Base-by-base conservation (phyloP, 768 basidiomycete genomes). In the Lentinus brumalis region DNA sequence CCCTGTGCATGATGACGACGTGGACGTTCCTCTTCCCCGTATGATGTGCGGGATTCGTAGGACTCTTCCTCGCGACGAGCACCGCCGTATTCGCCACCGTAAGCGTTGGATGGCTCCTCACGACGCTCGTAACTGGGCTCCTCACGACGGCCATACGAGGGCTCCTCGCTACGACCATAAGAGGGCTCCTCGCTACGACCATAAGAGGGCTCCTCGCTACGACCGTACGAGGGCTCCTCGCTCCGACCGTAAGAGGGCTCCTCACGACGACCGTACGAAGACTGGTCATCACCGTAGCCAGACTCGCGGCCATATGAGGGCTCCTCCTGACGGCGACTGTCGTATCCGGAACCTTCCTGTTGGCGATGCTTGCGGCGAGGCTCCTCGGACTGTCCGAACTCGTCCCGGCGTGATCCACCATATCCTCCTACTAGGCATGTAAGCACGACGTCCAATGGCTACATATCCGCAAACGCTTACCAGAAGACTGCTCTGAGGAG, bases 1-100 rank as follows among this genome's bases (percentile, higher is more conserved):
- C 35, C 35, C 35, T 35, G 7, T 35, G 35, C 35, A 35, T 35
- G 35, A 11, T 35, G 35, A 35, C 35, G 71, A 31, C 75, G 74
- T 9, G 62, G 57, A 32, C 6, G 46, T 31, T 47, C 26, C 42
- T 45, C 30, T n/a, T 26, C 15, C 11, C 30, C 12, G 35, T 45
- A 32, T 14, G 21, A 47, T n/a, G 41, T 29, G n/a, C 32, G 29
- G 12, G 50, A 51, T 15, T n/a, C 8, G 21, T 47, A 41, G 14
- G 44, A 60, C 18, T 50, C 44, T 15, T 60, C 32, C 30, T 21
- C 35, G 21, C 30, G 35, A 42, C 50, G 45, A 2, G 51, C 57
- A 16, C 56, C 50, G 21, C 41, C 46, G 21, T 53, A 30, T 14
- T 41, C 40, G 40, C 40, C 40, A 41, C 40, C 16, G 16, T 16